A percentile compares a stretch with the other conserved stretches of the same genome.
These are phyloP conservation scores for Neurospora terricola DNA, from an alignment of 495 filamentous ascomycete genomes.

Conservation along the genomic window DNA sequence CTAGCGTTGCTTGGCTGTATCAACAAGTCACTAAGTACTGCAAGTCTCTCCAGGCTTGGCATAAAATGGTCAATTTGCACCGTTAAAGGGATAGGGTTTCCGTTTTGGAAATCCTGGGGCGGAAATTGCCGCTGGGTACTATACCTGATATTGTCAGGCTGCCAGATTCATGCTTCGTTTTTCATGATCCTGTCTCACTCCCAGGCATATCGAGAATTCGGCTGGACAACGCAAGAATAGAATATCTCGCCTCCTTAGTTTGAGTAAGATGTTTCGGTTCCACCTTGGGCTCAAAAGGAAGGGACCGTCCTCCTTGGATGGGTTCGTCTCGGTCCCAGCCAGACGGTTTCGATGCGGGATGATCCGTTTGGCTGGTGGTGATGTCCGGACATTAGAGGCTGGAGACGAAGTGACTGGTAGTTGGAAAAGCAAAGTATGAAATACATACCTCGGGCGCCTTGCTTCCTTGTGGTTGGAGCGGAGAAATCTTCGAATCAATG, in stretches of 20 bases:
- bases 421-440: not conserved
- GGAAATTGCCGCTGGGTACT: not conserved
- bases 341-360: not conserved
- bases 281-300: not conserved
- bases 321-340: not conserved
- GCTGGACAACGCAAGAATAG: not conserved
- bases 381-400: not conserved
- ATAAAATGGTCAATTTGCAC: no score
- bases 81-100: not conserved
- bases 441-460: not conserved
- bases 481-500: not conserved
- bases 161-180: not conserved
- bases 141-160: not conserved
- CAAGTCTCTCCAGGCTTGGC: no score
- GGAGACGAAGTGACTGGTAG: not conserved
- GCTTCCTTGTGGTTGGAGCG: not conserved
- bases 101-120: not conserved
- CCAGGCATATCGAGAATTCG: not conserved
- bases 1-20: no score
- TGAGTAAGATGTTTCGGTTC: not conserved
- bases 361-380: not conserved
- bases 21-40: no score
- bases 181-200: not conserved
- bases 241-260: not conserved
- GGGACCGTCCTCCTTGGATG: not conserved